Evolutionary conservation across 2,329 filamentous ascomycete genomes (phyloP).

Genomic region (Graphilbum sp.): DNA sequence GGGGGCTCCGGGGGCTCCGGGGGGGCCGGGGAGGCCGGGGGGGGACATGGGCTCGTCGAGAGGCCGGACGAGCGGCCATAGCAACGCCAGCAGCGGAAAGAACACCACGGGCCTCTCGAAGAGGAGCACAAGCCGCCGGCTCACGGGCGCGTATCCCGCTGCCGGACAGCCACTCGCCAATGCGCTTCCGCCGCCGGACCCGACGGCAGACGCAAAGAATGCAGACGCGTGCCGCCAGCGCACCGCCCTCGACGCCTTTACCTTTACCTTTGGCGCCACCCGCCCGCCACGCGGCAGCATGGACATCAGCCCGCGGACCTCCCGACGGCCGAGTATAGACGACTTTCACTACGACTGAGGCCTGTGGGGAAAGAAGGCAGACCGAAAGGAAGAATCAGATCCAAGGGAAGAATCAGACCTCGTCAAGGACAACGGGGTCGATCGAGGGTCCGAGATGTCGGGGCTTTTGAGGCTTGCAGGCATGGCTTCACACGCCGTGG

Average conservation of each 20-base stretch:
- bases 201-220: not conserved
- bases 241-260: constrained; percentile 28
- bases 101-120: not conserved
- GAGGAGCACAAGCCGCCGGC: not conserved
- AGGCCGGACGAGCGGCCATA: constrained; percentile 1
- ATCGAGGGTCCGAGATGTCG: too few species aligned
- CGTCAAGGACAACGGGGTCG: too few species aligned
- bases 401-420: too few species aligned
- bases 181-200: too few species aligned
- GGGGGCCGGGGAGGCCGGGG: too few species aligned
- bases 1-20: too few species aligned
- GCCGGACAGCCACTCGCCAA: too few species aligned
- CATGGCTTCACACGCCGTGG: too few species aligned
- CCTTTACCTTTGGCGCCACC: constrained; percentile 25
- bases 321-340: constrained; percentile 18
- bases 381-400: too few species aligned
- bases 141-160: not conserved
- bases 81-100: not conserved
- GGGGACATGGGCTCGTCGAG: not conserved
- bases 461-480: too few species aligned
- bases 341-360: not conserved
- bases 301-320: constrained; percentile 27
- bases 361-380: too few species aligned
- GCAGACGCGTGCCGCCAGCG: constrained; percentile 20
- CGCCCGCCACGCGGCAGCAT: constrained; percentile 8